A percentile compares a stretch with the other conserved stretches of the same genome.
Conservation (phyloP, 2,329 filamentous ascomycete genomes). For the Chrysoporthe deuterocubensis region DNA sequence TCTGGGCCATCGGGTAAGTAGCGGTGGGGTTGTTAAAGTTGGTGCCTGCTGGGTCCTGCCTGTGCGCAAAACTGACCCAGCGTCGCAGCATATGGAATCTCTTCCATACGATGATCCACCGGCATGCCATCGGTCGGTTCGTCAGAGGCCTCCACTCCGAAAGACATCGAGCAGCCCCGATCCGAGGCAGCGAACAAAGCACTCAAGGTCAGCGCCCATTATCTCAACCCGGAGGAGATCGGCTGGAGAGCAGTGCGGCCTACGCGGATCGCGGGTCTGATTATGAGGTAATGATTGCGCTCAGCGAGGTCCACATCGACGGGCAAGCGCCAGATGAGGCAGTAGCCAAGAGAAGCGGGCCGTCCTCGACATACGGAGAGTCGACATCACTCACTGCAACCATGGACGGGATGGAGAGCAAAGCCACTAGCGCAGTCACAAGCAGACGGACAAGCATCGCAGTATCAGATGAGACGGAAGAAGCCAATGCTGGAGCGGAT, state of each 20-base stretch:
- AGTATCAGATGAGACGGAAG: background rate
- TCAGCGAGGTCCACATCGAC: no score
- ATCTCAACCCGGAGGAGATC: background rate
- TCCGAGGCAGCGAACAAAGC: background rate
- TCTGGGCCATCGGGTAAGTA: constrained; percentile 43
- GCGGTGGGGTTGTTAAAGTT: background rate
- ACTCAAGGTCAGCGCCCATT: background rate
- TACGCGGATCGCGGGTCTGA: background rate
- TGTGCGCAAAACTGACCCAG: background rate
- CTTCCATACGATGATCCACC: background rate
- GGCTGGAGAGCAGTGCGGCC: background rate
- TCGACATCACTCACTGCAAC: no score
- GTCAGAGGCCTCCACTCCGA: background rate
- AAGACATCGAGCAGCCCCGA: background rate
- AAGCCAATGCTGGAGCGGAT: background rate
- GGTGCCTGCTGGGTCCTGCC: no score
- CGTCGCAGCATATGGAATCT: background rate
- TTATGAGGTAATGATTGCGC: no score
- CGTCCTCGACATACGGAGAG: no score
- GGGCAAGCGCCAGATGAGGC: no score
- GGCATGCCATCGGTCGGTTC: background rate
- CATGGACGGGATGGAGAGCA: background rate
- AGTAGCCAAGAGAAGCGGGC: no score
- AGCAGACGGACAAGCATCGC: background rate
- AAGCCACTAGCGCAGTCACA: background rate